A percentile compares a stretch with the other conserved stretches of the same genome.
Evolutionary conservation across 768 basidiomycete species (phyloP).

Genomic region (Mrakia hoshinonis): DNA sequence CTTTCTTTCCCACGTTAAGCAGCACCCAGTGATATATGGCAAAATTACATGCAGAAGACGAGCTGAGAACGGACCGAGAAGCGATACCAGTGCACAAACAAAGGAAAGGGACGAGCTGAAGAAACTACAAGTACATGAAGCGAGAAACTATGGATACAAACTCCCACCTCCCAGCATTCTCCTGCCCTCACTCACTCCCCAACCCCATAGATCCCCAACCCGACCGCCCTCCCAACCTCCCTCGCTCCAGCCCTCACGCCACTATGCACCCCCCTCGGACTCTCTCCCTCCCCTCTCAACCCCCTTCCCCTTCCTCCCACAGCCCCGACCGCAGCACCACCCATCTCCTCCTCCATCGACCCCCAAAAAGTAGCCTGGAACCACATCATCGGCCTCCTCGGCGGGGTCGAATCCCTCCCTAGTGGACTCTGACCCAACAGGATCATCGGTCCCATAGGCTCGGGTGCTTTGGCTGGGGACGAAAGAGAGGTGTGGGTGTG

Average conservation of each 20-base stretch:
- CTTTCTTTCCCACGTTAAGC: too few species aligned
- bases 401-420: not conserved
- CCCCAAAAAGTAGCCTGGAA: not conserved
- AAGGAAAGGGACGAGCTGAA: too few species aligned
- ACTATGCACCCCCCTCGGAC: not conserved
- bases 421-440: not conserved
- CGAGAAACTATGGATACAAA: too few species aligned
- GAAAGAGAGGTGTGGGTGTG: not conserved
- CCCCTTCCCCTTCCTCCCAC: not conserved
- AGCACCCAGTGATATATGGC: too few species aligned
- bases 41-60: too few species aligned
- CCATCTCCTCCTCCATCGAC: not conserved
- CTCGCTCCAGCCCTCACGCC: not conserved
- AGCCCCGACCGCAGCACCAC: too few species aligned
- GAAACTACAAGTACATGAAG: too few species aligned
- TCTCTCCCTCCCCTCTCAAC: not conserved
- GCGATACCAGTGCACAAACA: too few species aligned
- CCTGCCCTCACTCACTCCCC: too few species aligned
- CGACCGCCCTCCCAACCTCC: not conserved
- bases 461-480: not conserved
- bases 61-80: too few species aligned
- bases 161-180: too few species aligned
- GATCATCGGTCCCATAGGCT: not conserved
- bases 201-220: not conserved
- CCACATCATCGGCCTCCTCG: not conserved